Conservation (phyloP, 2,329 filamentous ascomycete genomes). For the Zymoseptoria crescenta region DNA sequence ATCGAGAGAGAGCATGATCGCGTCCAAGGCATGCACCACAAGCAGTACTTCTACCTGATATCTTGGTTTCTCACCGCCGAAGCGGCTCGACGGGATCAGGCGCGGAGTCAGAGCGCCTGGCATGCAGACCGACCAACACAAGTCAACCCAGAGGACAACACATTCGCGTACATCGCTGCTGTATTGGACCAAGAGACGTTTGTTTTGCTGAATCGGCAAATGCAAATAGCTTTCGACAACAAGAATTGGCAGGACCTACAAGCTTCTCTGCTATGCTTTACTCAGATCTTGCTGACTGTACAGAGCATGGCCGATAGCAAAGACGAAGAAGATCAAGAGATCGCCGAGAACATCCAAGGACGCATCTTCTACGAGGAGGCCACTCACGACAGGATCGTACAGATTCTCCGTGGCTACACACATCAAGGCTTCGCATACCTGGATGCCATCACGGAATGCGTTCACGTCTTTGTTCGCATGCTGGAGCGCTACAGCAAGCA, state of each 20-base stretch:
- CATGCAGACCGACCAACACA: slow-evolving; percentile 30
- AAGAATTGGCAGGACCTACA: slow-evolving; percentile 85
- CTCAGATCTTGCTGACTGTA: slow-evolving; percentile 77
- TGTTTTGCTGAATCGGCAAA: slow-evolving; percentile 72
- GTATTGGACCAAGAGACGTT: slow-evolving; percentile 95
- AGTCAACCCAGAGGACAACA: slow-evolving; percentile 51
- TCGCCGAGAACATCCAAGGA: slow-evolving; percentile 92
- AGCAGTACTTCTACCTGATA: slow-evolving; percentile 86
- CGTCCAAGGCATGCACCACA: slow-evolving; percentile 62
- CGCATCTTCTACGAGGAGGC: slow-evolving; percentile 98
- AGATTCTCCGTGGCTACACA: slow-evolving; percentile 77
- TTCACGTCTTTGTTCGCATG: slow-evolving; percentile 86
- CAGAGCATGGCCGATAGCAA: slow-evolving; percentile 83
- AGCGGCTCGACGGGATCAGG: slow-evolving; percentile 53
- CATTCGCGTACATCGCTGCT: slow-evolving; percentile 77
- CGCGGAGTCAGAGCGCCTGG: slow-evolving; percentile 39
- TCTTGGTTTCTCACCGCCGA: slow-evolving; percentile 85
- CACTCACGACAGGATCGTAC: slow-evolving; percentile 79
- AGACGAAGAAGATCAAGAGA: slow-evolving; percentile 90
- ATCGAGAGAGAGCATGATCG: slow-evolving; percentile 85
- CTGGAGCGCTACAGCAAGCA: slow-evolving; percentile 90
- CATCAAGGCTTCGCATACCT: slow-evolving; percentile 91
- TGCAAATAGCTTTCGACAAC: slow-evolving; percentile 69
- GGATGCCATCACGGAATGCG: slow-evolving; percentile 81
- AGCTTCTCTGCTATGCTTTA: slow-evolving; percentile 87